Conservation (phyloP, 768 basidiomycete species). For the Tricholoma terreum region DNA sequence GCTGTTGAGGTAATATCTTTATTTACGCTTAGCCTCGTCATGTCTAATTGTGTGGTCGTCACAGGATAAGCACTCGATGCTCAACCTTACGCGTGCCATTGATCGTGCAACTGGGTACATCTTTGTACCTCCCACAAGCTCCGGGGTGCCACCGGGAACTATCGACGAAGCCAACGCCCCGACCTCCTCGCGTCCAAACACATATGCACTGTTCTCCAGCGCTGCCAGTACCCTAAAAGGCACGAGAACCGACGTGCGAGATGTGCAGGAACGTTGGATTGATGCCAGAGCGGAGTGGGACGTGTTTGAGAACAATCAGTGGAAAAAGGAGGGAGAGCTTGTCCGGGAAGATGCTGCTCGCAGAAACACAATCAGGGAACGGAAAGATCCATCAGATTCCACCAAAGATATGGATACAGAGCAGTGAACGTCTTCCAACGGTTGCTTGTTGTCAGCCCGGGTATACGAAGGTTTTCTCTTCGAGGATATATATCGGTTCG, state of each 20-base stretch:
- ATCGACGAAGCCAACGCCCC: constrained; percentile 34
- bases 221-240: constrained; percentile 56
- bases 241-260: constrained; percentile 52
- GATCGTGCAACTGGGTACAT: constrained; percentile 93
- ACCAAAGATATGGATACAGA: constrained; percentile 10
- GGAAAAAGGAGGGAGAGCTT: constrained; percentile 71
- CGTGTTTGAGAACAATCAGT: constrained; percentile 71
- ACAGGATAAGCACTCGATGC: constrained; percentile 94
- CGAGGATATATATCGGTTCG: too few species aligned
- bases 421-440: background rate
- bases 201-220: constrained; percentile 62
- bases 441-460: too few species aligned
- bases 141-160: constrained; percentile 33
- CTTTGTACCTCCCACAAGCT: constrained; percentile 58
- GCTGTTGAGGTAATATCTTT: constrained; percentile 76
- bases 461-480: too few species aligned
- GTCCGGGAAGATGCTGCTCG: constrained; percentile 43
- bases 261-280: constrained; percentile 94
- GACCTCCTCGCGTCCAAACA: constrained; percentile 54
- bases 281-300: constrained; percentile 82
- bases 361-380: constrained; percentile 28
- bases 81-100: constrained; percentile 76
- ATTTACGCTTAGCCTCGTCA: background rate
- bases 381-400: constrained; percentile 17
- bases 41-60: background rate